Conservation (phyloP, 768 basidiomycete species). For the Suillus tomentosus region DNA sequence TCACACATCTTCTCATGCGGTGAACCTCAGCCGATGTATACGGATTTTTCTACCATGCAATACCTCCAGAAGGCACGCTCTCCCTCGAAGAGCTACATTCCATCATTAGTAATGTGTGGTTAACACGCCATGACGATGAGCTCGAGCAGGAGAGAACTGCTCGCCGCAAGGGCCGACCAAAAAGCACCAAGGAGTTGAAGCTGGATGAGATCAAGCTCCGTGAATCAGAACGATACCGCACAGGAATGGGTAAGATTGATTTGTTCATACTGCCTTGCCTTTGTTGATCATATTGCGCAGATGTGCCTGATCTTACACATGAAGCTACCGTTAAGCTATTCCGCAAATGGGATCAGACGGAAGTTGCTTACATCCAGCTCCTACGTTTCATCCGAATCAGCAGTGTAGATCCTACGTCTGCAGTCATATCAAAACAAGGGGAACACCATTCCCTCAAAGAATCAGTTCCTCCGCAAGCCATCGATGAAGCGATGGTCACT, state of each 20-base stretch:
- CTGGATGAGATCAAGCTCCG: constrained; percentile 70
- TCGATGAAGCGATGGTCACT: constrained; percentile 31
- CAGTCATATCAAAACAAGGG: constrained; percentile 61
- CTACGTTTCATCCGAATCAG: constrained; percentile 79
- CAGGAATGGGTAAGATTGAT: constrained; percentile 68
- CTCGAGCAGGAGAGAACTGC: constrained; percentile 59
- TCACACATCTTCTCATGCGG: constrained; percentile 7
- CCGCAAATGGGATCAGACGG: constrained; percentile 77
- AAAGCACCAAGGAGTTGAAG: constrained; percentile 64
- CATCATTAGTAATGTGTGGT: constrained; percentile 68
- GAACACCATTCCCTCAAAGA: constrained; percentile 46
- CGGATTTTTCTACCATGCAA: constrained; percentile 73
- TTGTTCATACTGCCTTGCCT: constrained; percentile 6
- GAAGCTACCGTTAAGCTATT: constrained; percentile 68
- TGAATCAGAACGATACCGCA: constrained; percentile 74
- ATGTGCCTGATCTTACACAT: constrained; percentile 80
- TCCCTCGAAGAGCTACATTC: constrained; percentile 66
- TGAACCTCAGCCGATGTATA: constrained; percentile 59
- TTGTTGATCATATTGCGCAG: constrained; percentile 38
- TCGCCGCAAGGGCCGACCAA: constrained; percentile 75
- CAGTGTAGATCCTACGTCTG: constrained; percentile 48
- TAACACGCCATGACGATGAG: constrained; percentile 68
- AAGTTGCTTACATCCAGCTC: constrained; percentile 66
- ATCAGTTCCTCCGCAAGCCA: constrained; percentile 10
- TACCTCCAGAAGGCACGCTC: constrained; percentile 61